These are phyloP conservation scores for Thalassiosira mediterranea DNA, from an alignment of 352 stramenopile genomes.

Conservation along the genomic window DNA sequence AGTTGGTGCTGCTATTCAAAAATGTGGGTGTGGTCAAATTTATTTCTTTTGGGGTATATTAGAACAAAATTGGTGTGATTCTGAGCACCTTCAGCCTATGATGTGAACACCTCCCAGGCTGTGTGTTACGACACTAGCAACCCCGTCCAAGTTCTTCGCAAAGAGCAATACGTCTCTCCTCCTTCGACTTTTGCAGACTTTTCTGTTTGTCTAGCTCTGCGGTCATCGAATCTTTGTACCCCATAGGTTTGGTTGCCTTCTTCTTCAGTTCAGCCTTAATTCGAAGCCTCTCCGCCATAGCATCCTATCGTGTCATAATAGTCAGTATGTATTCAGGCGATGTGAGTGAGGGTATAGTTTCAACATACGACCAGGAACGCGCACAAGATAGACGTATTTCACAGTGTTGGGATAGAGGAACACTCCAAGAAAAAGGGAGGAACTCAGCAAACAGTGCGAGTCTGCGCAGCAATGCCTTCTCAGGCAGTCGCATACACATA, in stretches of 20 bases:
- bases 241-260: slow-evolving; percentile 56
- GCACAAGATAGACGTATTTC: slow-evolving; percentile 47
- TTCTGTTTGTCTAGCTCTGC: slow-evolving; percentile 76
- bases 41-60: background rate
- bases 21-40: no score
- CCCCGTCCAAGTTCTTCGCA: slow-evolving; percentile 83
- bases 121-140: no score
- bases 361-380: slow-evolving; percentile 14
- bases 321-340: slow-evolving; percentile 11
- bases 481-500: slow-evolving; percentile 52
- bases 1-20: no score
- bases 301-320: slow-evolving; percentile 42
- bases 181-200: slow-evolving; percentile 72
- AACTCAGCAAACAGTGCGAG: slow-evolving; percentile 78
- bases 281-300: slow-evolving; percentile 62
- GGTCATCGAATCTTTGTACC: slow-evolving; percentile 66
- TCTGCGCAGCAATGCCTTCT: slow-evolving; percentile 55
- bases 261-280: slow-evolving; percentile 78
- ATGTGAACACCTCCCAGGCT: no score
- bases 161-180: slow-evolving; percentile 69
- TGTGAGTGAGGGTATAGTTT: slow-evolving; percentile 12
- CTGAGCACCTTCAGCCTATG: no score
- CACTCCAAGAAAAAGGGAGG: slow-evolving; percentile 59
- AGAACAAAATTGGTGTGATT: no score
- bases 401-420: slow-evolving; percentile 82